Base-by-base conservation (phyloP, 257 asterid species). In the Parsonsia alboflavescens region DNA sequence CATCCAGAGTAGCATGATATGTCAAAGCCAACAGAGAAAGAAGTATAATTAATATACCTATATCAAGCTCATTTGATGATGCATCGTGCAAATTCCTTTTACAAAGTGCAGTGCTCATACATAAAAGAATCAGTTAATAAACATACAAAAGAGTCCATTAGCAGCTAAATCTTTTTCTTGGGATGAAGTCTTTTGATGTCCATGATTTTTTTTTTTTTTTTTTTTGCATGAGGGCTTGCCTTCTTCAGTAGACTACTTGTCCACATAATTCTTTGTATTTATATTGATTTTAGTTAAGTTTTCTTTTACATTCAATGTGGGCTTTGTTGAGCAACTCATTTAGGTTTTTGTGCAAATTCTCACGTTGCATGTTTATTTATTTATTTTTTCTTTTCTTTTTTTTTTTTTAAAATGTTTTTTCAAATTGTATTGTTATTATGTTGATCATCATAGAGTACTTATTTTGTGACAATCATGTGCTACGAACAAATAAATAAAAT, bases 151-250 rank as follows among this genome's bases (percentile, higher is more conserved):
- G 75, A 75, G 79, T 70, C 80, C 87, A 54, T 73, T 72, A 77
- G 82, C 85, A 13, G 83, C 75, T 61, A 81, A 44, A 68, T 53
- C 62, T 73, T 83, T 82, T 76, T 75, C 79, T 45, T 79, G 84
- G 64, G 68, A 61, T 16, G 79, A 74, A 21, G 59, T 66, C 77
- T 80, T 83, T 56, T 82, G 92, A 71, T 83, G 88, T 41, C 87
- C 91, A 24, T 79, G 81, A 79, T 79, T 84, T 79, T 33, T 33
- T 79, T 84, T 79, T 33, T 33, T 33, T 33, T 33, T 33, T 33
- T 33, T 3, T 74, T 84, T 16, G 93, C 87, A 36, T 90, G 96
- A 75, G 75, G 93, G 73, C 96, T 86, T 68, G 96, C 89, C 83
- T 88, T 95, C 89, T 75, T 92, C 81, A 87, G 85, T 57, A 92